Conservation (phyloP, 2,329 filamentous ascomycete genomes). For the Madurella fahalii region DNA sequence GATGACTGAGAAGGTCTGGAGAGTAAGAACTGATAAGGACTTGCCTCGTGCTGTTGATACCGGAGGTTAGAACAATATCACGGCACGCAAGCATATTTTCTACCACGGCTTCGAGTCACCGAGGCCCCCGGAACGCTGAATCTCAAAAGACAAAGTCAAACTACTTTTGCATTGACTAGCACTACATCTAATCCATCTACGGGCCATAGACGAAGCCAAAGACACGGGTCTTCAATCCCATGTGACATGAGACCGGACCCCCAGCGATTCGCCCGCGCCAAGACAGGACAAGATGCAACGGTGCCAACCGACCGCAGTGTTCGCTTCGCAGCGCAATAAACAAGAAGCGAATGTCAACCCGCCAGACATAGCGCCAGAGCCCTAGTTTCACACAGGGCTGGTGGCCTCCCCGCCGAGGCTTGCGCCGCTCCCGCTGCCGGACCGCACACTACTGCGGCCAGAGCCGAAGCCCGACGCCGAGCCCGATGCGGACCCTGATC, state of each 20-base stretch:
- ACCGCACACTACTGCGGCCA: slow-evolving; percentile 27
- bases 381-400: slow-evolving; percentile 39
- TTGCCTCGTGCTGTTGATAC: too few relatives aligned
- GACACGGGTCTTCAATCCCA: neutral
- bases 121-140: neutral
- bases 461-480: neutral
- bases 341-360: neutral
- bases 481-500: slow-evolving; percentile 32
- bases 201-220: neutral
- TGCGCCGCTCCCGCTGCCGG: slow-evolving; percentile 45
- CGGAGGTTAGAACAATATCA: too few relatives aligned
- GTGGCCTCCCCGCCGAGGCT: slow-evolving; percentile 46
- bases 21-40: too few relatives aligned
- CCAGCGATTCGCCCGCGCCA: neutral
- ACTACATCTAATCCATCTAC: slow-evolving; percentile 6
- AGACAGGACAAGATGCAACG: neutral
- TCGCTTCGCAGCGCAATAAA: neutral
- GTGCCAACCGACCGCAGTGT: neutral
- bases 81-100: neutral
- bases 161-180: slow-evolving; percentile 11
- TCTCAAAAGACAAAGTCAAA: neutral
- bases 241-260: neutral
- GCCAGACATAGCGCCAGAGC: too few relatives aligned
- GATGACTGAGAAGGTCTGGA: too few relatives aligned
- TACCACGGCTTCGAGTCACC: neutral